These are phyloP conservation scores for Termitomyces eurrhizus DNA, from an alignment of 768 basidiomycete species.

Conservation along the genomic window DNA sequence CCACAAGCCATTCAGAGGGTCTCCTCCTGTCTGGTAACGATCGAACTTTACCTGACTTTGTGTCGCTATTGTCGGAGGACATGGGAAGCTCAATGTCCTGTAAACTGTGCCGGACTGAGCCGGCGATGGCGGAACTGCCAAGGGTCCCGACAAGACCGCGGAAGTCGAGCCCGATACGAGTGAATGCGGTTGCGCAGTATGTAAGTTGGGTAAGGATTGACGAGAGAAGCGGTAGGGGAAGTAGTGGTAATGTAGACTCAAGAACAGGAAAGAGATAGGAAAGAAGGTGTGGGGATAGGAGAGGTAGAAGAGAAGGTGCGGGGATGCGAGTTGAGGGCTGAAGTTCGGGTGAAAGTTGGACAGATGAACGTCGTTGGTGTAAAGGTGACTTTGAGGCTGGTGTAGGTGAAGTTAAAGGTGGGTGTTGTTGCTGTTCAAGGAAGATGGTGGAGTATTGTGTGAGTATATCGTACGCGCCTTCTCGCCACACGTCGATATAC, in stretches of 20 bases:
- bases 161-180: constrained; percentile 92
- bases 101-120: constrained; percentile 52
- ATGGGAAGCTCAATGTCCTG: constrained; percentile 9
- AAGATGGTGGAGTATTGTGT: constrained; percentile 90
- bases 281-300: constrained; percentile 61
- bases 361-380: constrained; percentile 3
- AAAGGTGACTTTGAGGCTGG: constrained; percentile 13
- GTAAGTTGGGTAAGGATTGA: constrained; percentile 89
- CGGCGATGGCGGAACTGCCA: constrained; percentile 60
- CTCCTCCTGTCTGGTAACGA: constrained; percentile 2
- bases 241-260: constrained; percentile 53
- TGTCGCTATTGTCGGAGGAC: neutral
- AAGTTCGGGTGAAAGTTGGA: neutral
- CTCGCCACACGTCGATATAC: constrained; percentile 89
- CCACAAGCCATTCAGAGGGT: constrained; percentile 53
- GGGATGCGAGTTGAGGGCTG: neutral
- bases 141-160: constrained; percentile 60
- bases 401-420: constrained; percentile 12
- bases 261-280: constrained; percentile 69
- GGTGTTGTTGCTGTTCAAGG: constrained; percentile 51
- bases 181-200: constrained; percentile 89
- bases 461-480: constrained; percentile 89
- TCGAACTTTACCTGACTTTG: constrained; percentile 5
- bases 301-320: constrained; percentile 49
- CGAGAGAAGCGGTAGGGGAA: constrained; percentile 63